Conservation (phyloP, 805 yeast species). For the Candida ortonii region DNA sequence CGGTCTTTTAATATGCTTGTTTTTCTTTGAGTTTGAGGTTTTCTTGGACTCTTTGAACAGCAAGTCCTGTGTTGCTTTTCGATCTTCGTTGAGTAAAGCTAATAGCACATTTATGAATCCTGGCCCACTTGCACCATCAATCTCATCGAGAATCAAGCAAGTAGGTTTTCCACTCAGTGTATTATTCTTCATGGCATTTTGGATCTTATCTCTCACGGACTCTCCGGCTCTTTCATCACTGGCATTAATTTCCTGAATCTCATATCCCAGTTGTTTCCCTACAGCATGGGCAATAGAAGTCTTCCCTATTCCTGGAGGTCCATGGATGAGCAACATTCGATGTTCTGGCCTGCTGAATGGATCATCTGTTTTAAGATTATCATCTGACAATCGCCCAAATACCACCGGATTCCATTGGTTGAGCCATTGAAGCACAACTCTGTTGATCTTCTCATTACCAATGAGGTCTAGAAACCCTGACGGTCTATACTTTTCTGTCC, state of each 20-base stretch:
- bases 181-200: conserved; percentile 62
- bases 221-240: conserved; percentile 68
- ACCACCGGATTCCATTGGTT: conserved; percentile 64
- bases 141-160: conserved; percentile 83
- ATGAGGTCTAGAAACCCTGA: conserved; percentile 58
- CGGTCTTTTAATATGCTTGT: conserved; percentile 62
- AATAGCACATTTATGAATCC: conserved; percentile 57
- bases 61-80: conserved; percentile 42
- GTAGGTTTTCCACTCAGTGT: conserved; percentile 72
- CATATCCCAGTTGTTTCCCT: conserved; percentile 78
- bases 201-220: conserved; percentile 50
- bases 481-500: conserved; percentile 73
- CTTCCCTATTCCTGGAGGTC: conserved; percentile 94
- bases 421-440: conserved; percentile 60
- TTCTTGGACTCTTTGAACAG: conserved; percentile 24
- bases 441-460: conserved; percentile 65
- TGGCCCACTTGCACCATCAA: conserved; percentile 73
- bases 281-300: conserved; percentile 84
- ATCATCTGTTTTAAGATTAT: conserved; percentile 34
- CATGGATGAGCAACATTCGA: conserved; percentile 73
- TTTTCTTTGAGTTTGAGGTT: conserved; percentile 20
- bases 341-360: conserved; percentile 56
- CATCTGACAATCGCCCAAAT: conserved; percentile 39
- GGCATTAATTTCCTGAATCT: conserved; percentile 82
- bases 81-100: conserved; percentile 62